These are phyloP conservation scores for Platanthera zijinensis DNA, from an alignment of 106 monocot species.

Conservation along the genomic window DNA sequence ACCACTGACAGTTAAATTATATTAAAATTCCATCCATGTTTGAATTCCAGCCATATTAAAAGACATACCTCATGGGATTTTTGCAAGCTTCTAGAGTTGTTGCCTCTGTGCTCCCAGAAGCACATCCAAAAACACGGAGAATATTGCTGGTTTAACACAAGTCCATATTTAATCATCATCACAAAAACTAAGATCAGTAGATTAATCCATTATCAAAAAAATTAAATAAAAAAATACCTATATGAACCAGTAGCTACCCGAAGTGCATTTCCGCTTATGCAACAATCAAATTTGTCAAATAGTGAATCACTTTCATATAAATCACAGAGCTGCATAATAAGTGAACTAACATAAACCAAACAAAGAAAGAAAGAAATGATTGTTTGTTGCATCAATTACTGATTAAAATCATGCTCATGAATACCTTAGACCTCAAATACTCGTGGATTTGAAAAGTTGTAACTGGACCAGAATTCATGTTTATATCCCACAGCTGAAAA, in stretches of 20 bases:
- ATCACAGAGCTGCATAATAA: slow-evolving; percentile 56
- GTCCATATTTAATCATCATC: not conserved
- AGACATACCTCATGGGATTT: slow-evolving; percentile 68
- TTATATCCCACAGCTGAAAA: slow-evolving; percentile 60
- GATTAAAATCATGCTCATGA: not conserved
- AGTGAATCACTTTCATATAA: slow-evolving; percentile 90
- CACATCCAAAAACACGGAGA: slow-evolving; percentile 75
- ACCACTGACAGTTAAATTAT: not conserved
- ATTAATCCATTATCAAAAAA: not conserved
- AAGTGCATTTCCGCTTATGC: slow-evolving; percentile 75
- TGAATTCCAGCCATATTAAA: not conserved
- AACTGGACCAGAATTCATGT: slow-evolving; percentile 57
- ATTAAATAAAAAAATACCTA: slow-evolving; percentile 28
- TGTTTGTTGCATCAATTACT: not conserved
- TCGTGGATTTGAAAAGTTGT: slow-evolving; percentile 68
- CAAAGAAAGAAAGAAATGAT: not conserved
- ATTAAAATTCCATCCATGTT: not conserved
- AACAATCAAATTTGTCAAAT: slow-evolving; percentile 96
- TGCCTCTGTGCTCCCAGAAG: slow-evolving; percentile 61
- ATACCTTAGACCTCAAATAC: slow-evolving; percentile 71
- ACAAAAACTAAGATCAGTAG: not conserved
- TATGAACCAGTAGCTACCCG: slow-evolving; percentile 88
- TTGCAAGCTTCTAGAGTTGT: slow-evolving; percentile 78
- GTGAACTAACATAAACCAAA: not conserved
- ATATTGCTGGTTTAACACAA: slow-evolving; percentile 50